These are phyloP conservation scores for Rutidosis leptorrhynchoides DNA, from an alignment of 129 eudicot species.

Conservation along the genomic window DNA sequence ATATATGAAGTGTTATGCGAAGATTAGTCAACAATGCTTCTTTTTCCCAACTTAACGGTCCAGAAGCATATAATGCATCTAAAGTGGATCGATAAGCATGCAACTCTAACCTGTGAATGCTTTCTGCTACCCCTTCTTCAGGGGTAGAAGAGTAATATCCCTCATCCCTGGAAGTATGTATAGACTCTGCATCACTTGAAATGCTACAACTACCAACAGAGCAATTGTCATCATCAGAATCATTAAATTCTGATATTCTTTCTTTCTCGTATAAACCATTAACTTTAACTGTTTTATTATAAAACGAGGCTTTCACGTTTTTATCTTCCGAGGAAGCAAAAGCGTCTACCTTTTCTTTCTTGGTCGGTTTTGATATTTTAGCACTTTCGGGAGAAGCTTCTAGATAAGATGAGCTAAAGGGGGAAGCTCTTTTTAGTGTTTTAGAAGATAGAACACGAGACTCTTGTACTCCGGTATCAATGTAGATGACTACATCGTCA, in stretches of 20 bases:
- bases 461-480: slow-evolving; percentile 33
- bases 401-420: slow-evolving; percentile 41
- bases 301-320: slow-evolving; percentile 35
- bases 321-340: slow-evolving; percentile 44
- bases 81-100: slow-evolving; percentile 85
- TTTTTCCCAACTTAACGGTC: slow-evolving; percentile 95
- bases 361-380: slow-evolving; percentile 34
- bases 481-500: slow-evolving; percentile 20
- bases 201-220: slow-evolving; percentile 85
- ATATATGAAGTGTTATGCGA: slow-evolving; percentile 73
- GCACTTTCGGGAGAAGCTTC: slow-evolving; percentile 44
- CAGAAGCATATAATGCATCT: slow-evolving; percentile 82
- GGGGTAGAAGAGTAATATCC: slow-evolving; percentile 27
- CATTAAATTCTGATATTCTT: too few species aligned
- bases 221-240: slow-evolving; percentile 47
- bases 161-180: slow-evolving; percentile 33
- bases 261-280: too few species aligned
- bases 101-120: slow-evolving; percentile 75
- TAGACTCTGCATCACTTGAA: slow-evolving; percentile 82
- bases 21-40: slow-evolving; percentile 86
- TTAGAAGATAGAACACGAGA: slow-evolving; percentile 31
- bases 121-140: slow-evolving; percentile 38
- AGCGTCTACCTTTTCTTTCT: slow-evolving; percentile 56
- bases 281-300: too few species aligned
- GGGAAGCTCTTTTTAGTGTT: slow-evolving; percentile 51